Percentiles rank a stretch among this genome's conserved stretches.
Conservation (phyloP, 139 green algal genomes). For the Pleodorina starrii region DNA sequence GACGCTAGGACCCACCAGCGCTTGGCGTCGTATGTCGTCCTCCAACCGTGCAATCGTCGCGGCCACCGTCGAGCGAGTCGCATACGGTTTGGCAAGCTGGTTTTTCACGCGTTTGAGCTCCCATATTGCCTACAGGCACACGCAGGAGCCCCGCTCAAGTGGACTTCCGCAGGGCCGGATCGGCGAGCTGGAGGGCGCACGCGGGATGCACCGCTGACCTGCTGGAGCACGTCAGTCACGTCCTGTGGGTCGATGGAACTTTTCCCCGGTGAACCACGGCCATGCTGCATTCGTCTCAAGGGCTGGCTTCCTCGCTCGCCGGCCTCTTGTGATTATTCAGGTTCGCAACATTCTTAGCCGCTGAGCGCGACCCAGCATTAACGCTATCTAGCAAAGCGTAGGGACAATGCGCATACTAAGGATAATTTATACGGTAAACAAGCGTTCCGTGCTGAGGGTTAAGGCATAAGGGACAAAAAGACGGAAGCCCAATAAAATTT, state of each 20-base stretch:
- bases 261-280: neutral
- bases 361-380: neutral
- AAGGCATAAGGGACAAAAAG: too few species aligned
- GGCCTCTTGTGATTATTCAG: neutral
- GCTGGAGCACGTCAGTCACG: slow-evolving; percentile 41
- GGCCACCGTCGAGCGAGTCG: slow-evolving; percentile 43
- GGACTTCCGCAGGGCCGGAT: too few species aligned
- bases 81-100: slow-evolving; percentile 58
- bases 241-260: slow-evolving; percentile 5
- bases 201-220: slow-evolving; percentile 11
- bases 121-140: slow-evolving; percentile 55
- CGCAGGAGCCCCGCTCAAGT: too few species aligned
- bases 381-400: too few species aligned
- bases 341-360: neutral
- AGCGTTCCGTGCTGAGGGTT: too few species aligned
- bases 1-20: slow-evolving; percentile 53
- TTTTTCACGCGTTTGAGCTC: slow-evolving; percentile 61
- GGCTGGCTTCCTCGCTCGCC: neutral
- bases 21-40: slow-evolving; percentile 51
- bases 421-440: too few species aligned
- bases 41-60: slow-evolving; percentile 57
- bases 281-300: neutral
- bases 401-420: too few species aligned
- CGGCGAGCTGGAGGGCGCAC: neutral
- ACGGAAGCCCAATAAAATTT: too few species aligned